These are phyloP conservation scores for Boletus bicolor DNA, from an alignment of 768 basidiomycete species.

Conservation along the genomic window DNA sequence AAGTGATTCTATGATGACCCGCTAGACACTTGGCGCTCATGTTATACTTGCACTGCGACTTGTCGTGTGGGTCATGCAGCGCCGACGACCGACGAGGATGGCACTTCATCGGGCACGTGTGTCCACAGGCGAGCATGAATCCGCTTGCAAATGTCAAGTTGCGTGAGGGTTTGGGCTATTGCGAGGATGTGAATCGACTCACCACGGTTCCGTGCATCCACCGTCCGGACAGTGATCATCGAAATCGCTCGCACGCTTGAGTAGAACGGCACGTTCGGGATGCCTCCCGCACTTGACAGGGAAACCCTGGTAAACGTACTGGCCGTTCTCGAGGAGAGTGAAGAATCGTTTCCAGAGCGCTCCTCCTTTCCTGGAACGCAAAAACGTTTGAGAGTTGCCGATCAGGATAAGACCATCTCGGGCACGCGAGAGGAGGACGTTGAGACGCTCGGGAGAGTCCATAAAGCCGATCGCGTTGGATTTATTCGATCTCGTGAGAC, in stretches of 20 bases:
- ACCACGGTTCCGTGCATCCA: constrained; percentile 61
- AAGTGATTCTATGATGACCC: constrained; percentile 41
- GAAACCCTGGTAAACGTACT: constrained; percentile 32
- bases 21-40: constrained; percentile 37
- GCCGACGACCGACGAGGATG: constrained; percentile 49
- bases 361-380: constrained; percentile 16
- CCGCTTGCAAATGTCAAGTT: not conserved
- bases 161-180: not conserved
- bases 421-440: constrained; percentile 67
- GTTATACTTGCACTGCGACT: constrained; percentile 40
- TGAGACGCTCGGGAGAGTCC: constrained; percentile 64
- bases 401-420: constrained; percentile 62
- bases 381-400: constrained; percentile 61
- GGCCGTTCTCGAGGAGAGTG: constrained; percentile 7
- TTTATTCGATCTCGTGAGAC: constrained; percentile 58
- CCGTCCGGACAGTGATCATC: constrained; percentile 55
- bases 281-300: constrained; percentile 58
- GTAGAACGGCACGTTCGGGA: constrained; percentile 35
- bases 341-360: constrained; percentile 16
- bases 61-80: constrained; percentile 3
- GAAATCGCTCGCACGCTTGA: constrained; percentile 47
- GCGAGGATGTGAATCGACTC: constrained; percentile 7
- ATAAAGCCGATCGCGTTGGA: constrained; percentile 65
- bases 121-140: constrained; percentile 25
- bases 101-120: constrained; percentile 57